Evolutionary conservation across 192 early-diverging fungal genomes (phyloP).

Genomic region (Podila clonocystis): DNA sequence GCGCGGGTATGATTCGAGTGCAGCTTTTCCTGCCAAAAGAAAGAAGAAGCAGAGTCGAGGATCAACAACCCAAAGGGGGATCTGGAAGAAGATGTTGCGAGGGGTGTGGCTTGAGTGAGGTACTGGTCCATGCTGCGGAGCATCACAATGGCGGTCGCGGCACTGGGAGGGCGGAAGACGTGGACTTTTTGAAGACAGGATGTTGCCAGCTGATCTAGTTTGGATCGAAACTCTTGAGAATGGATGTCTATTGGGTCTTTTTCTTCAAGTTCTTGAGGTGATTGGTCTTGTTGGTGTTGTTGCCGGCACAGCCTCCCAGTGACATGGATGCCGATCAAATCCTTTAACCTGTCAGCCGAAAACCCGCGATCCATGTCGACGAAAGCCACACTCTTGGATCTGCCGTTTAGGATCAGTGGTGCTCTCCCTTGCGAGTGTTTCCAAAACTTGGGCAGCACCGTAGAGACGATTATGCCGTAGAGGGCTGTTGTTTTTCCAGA

Average conservation of each 20-base stretch:
- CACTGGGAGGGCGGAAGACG: slow-evolving; percentile 36
- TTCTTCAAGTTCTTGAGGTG: not conserved
- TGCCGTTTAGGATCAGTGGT: slow-evolving; percentile 1
- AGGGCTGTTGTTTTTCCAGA: slow-evolving; percentile 34
- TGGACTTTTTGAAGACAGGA: slow-evolving; percentile 36
- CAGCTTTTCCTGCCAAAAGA: slow-evolving; percentile 39
- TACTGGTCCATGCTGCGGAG: slow-evolving; percentile 32
- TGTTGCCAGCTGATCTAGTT: slow-evolving; percentile 15
- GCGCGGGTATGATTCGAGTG: slow-evolving; percentile 13
- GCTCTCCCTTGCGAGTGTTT: slow-evolving; percentile 14
- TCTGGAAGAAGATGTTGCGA: not conserved
- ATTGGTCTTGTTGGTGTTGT: not conserved
- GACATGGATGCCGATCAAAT: slow-evolving; percentile 14
- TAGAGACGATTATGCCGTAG: slow-evolving; percentile 41
- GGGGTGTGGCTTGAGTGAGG: not conserved
- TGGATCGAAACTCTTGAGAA: slow-evolving; percentile 9
- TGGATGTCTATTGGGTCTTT: not conserved
- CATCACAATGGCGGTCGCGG: slow-evolving; percentile 22
- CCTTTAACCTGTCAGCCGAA: slow-evolving; percentile 3
- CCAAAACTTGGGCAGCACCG: slow-evolving; percentile 41
- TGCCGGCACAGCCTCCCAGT: not conserved
- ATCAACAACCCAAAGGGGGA: slow-evolving; percentile 26
- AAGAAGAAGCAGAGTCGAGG: slow-evolving; percentile 35
- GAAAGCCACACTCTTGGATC: slow-evolving; percentile 26
- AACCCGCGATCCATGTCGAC: slow-evolving; percentile 39